phyloP scores from a whole-genome alignment of 192 early-diverging fungal species.

The Umbelopsis isabellina region DNA sequence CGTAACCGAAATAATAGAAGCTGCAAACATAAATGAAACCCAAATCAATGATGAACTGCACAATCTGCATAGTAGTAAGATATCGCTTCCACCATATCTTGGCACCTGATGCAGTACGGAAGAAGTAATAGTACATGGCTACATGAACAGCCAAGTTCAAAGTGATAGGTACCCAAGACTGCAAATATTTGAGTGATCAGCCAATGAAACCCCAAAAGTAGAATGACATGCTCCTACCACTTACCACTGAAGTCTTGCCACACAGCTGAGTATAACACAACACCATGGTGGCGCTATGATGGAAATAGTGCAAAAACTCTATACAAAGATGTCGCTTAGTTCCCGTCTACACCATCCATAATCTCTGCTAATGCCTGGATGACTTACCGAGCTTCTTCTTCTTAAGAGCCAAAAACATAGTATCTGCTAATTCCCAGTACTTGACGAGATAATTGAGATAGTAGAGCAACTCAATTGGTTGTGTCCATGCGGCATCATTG shows the following conservation, averaged over 20 bases:
- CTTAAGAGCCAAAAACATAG: conserved; percentile 80
- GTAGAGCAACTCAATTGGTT: conserved; percentile 78
- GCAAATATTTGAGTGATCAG: neutral
- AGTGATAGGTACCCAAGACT: conserved; percentile 69
- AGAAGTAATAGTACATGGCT: conserved; percentile 85
- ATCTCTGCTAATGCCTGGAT: neutral
- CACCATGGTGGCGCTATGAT: conserved; percentile 89
- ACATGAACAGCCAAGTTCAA: conserved; percentile 84
- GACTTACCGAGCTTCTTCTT: conserved; percentile 72
- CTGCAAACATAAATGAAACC: conserved; percentile 78
- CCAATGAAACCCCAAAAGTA: neutral
- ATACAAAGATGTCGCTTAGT: neutral
- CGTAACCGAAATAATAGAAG: conserved; percentile 74
- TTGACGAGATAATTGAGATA: conserved; percentile 92
- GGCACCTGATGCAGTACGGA: conserved; percentile 66
- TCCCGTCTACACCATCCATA: neutral
- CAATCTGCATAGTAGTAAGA: conserved; percentile 82
- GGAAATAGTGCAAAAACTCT: conserved; percentile 93
- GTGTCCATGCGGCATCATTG: conserved; percentile 67
- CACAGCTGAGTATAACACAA: conserved; percentile 84
- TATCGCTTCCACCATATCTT: conserved; percentile 88
- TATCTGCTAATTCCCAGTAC: conserved; percentile 86
- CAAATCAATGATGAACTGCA: conserved; percentile 83
- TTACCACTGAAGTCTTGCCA: conserved; percentile 76
- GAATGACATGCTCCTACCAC: conserved; percentile 26